Evolutionary conservation across 805 yeast genomes (phyloP).

Genomic region (Cyberlindnera suaveolens): DNA sequence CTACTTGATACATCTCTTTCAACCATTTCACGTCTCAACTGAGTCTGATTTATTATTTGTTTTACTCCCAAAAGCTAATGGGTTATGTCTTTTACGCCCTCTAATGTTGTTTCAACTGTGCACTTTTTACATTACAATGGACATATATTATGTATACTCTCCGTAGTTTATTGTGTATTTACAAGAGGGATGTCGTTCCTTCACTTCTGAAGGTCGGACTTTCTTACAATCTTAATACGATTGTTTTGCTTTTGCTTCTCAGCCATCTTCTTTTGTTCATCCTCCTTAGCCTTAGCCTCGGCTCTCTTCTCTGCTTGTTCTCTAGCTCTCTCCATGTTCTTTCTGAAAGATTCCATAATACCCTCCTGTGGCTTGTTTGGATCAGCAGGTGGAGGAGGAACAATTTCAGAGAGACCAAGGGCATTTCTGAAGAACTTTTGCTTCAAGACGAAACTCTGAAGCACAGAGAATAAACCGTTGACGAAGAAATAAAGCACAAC

Average conservation of each 20-base stretch:
- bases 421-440: constrained; percentile 49
- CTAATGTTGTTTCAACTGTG: no score
- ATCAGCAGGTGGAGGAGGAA: constrained; percentile 40
- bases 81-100: no score
- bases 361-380: constrained; percentile 29
- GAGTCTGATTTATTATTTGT: neutral
- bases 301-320: constrained; percentile 34
- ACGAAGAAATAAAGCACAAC: constrained; percentile 82
- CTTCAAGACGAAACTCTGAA: constrained; percentile 66
- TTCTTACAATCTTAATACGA: constrained; percentile 23
- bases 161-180: neutral
- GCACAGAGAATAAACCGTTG: constrained; percentile 67
- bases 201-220: constrained; percentile 10
- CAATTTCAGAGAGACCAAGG: constrained; percentile 56
- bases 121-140: neutral
- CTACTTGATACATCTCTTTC: neutral
- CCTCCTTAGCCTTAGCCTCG: constrained; percentile 29
- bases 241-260: constrained; percentile 25
- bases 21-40: neutral
- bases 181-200: neutral
- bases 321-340: constrained; percentile 33
- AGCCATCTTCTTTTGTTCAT: constrained; percentile 25
- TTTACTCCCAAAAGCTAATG: no score
- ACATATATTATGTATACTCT: neutral
- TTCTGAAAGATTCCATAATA: constrained; percentile 31